A percentile compares a stretch with the other conserved stretches of the same genome.
Conservation (phyloP, 208 protist genomes). For the Phytomonas sp. region DNA sequence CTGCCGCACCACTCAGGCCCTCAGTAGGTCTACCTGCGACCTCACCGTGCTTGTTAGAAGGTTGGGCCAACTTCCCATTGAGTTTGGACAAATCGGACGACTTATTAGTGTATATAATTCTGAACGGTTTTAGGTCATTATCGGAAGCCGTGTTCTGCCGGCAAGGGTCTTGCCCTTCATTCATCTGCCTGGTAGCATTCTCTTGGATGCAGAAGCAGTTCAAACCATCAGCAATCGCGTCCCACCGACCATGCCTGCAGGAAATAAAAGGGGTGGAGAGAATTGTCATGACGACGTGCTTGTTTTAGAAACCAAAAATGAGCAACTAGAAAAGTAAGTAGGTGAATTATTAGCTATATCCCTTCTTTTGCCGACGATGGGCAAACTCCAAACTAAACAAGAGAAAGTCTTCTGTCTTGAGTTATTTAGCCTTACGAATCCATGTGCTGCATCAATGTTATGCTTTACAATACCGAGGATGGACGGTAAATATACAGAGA, state of each 20-base stretch:
- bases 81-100: not conserved
- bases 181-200: slow-evolving; percentile 22
- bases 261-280: slow-evolving; percentile 14
- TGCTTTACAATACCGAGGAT: not conserved
- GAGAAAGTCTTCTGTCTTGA: not conserved
- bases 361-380: not conserved
- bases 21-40: not conserved
- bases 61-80: not conserved
- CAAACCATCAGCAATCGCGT: slow-evolving; percentile 22
- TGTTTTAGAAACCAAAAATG: not conserved
- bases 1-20: not conserved
- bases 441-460: not conserved
- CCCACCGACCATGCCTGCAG: slow-evolving; percentile 20
- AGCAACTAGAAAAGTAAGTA: slow-evolving; percentile 10
- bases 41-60: not conserved
- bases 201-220: slow-evolving; percentile 39
- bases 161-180: slow-evolving; percentile 23
- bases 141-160: slow-evolving; percentile 16
- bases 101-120: slow-evolving; percentile 35
- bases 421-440: not conserved
- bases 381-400: no score
- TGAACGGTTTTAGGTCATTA: slow-evolving; percentile 20
- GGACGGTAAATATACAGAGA: not conserved
- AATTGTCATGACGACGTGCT: slow-evolving; percentile 11
- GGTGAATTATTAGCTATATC: not conserved